phyloP scores from a whole-genome alignment of 768 basidiomycete genomes.

The Suillus occidentalis region DNA sequence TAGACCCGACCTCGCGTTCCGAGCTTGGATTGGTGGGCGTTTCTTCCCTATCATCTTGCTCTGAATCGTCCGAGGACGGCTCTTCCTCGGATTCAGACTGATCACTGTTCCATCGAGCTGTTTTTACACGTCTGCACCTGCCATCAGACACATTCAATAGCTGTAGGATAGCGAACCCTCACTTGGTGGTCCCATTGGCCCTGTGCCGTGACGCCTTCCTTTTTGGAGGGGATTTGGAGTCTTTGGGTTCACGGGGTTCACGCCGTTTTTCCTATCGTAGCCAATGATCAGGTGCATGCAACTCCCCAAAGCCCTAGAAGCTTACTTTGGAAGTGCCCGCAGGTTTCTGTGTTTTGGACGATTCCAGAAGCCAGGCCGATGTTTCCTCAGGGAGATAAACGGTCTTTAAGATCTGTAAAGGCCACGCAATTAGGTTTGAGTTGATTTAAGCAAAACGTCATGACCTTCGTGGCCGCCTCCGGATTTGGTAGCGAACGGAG shows the following conservation, averaged over 20 bases:
- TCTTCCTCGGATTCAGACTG: constrained; percentile 33
- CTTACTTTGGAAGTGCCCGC: constrained; percentile 28
- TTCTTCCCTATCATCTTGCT: constrained; percentile 44
- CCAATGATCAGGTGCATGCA: constrained; percentile 1
- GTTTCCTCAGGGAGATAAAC: constrained; percentile 67
- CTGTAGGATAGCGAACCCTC: constrained; percentile 7
- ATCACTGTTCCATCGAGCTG: constrained; percentile 32
- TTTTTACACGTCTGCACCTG: constrained; percentile 26
- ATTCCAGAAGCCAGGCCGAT: constrained; percentile 55
- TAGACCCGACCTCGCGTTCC: constrained; percentile 41
- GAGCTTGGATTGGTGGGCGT: constrained; percentile 31
- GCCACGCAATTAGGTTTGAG: constrained; percentile 1
- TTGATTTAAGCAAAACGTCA: background rate
- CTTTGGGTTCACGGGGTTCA: constrained; percentile 42
- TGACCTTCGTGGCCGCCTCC: constrained; percentile 66
- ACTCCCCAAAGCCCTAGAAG: background rate
- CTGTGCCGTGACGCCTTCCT: constrained; percentile 48
- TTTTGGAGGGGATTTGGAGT: constrained; percentile 52
- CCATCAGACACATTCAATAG: constrained; percentile 12
- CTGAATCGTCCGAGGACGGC: constrained; percentile 20
- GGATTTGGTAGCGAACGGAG: constrained; percentile 66
- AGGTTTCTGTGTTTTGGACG: constrained; percentile 40
- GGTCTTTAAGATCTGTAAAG: constrained; percentile 61
- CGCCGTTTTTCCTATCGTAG: constrained; percentile 37
- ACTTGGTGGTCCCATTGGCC: constrained; percentile 29